Evolutionary conservation across 1,284 basidiomycete genomes (phyloP).

Genomic region (Takashimella koratensis): DNA sequence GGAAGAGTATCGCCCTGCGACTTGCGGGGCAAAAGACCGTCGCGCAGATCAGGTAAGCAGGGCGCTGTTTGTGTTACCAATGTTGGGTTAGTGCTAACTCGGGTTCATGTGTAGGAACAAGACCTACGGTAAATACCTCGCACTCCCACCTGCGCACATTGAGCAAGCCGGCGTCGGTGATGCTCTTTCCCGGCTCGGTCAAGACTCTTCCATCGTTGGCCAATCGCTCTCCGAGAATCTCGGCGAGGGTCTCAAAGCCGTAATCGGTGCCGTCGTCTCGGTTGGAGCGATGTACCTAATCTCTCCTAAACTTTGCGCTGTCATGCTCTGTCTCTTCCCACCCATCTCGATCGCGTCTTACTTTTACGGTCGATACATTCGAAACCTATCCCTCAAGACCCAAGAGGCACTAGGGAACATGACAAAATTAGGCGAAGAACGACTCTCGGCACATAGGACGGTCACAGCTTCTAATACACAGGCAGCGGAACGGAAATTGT

Average conservation of each 20-base stretch:
- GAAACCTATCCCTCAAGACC: constrained; percentile 42
- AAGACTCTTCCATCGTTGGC: constrained; percentile 46
- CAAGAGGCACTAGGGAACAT: constrained; percentile 47
- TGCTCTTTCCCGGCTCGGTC: constrained; percentile 44
- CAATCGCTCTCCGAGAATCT: constrained; percentile 45
- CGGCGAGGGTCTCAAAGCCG: constrained; percentile 46
- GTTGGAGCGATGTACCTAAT: constrained; percentile 46
- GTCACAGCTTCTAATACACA: constrained; percentile 46
- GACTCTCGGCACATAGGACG: constrained; percentile 45
- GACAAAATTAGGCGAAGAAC: constrained; percentile 45
- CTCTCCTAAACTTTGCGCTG: constrained; percentile 41
- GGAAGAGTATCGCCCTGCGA: constrained; percentile 38
- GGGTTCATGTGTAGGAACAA: too few relatives aligned
- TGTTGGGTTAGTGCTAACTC: too few relatives aligned
- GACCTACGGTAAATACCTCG: constrained; percentile 45
- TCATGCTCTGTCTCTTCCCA: constrained; percentile 46
- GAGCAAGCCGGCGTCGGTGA: constrained; percentile 45
- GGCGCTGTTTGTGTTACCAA: too few relatives aligned
- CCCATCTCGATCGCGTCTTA: constrained; percentile 47
- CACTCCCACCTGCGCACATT: constrained; percentile 45
- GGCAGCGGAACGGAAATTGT: constrained; percentile 33
- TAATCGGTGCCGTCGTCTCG: constrained; percentile 42
- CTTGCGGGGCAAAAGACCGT: constrained; percentile 47
- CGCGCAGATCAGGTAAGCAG: constrained; percentile 37
- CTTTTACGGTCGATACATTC: constrained; percentile 47